Evolutionary conservation across 2,329 filamentous ascomycete genomes (phyloP), one percentile per base, ranked within the genome.

Genomic region (Diaporthe vexans): DNA sequence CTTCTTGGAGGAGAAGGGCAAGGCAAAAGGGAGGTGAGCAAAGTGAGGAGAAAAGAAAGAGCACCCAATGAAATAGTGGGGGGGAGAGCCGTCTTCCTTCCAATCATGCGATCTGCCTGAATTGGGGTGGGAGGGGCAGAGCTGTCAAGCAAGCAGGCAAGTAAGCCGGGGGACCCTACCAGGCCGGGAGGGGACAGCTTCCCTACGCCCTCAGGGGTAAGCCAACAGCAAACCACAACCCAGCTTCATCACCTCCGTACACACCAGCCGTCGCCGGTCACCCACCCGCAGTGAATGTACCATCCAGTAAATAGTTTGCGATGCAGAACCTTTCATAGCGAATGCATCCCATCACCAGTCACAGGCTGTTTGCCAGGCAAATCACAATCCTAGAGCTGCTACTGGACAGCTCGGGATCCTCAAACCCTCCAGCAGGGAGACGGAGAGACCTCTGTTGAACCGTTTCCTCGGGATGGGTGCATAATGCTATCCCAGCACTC

Each of bases 161-260:
- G 21, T 40, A 29, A 29, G 46, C 37, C 68, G 29, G 26, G 43
- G 46, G 46, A n/a, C 21, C 46, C 46, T 51, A n/a, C 46, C 46
- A 51, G 46, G 46, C 46, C 24, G 46, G 43, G 24, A 40, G 37
- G 37, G 26, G 54, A 59, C 40, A 71, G 54, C 57, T 63, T 56
- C 26, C 69, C 51, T 11, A 21, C 35, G 69, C 37, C 69, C 69
- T 71, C 68, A 59, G 68, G 54, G 68, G 68, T 71, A 59, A 71
- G 19, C 37, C 21, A 19, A 37, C 68, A 19, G 21, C 37, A 48
- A 35, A 48, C 35, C n/a, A 35, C 43, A 48, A 43, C 61, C 46
- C 52, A 54, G n/a, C 24, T 19, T 71, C 15, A 24, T 21, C 19
- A 58, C 54, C 70, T 77, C 52, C 71, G 84, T 84, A 26, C 29